These are phyloP conservation scores for Cryptosporidium parvum DNA, from an alignment of 169 alveolate genomes.

Conservation along the genomic window DNA sequence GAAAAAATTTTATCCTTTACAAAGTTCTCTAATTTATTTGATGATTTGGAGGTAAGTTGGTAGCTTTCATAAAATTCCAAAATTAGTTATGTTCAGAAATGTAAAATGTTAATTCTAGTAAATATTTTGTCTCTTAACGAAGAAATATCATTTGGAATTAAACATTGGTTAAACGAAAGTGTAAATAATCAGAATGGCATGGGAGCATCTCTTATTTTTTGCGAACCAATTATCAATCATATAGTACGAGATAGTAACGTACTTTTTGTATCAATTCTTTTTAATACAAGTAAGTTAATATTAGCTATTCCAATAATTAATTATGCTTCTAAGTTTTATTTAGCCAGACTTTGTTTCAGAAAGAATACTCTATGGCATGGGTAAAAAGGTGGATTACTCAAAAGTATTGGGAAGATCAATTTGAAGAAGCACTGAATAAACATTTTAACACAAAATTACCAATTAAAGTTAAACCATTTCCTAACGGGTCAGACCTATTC, in stretches of 20 bases:
- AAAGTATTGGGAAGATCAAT: slow-evolving; percentile 60
- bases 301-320: background rate
- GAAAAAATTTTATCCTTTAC: slow-evolving; percentile 17
- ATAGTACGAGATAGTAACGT: background rate
- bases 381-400: slow-evolving; percentile 55
- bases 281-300: slow-evolving; percentile 55
- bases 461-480: background rate
- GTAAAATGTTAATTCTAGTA: slow-evolving; percentile 4
- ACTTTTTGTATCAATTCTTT: slow-evolving; percentile 3
- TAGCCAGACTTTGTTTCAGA: slow-evolving; percentile 39
- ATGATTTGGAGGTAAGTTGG: slow-evolving; percentile 29
- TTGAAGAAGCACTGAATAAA: slow-evolving; percentile 11
- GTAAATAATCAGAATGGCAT: background rate
- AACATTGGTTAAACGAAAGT: background rate
- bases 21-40: slow-evolving; percentile 24
- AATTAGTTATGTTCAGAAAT: slow-evolving; percentile 21
- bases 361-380: slow-evolving; percentile 35
- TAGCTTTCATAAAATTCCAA: background rate
- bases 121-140: slow-evolving; percentile 20
- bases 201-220: background rate
- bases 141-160: slow-evolving; percentile 28
- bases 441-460: background rate
- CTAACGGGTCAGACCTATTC: slow-evolving; percentile 47
- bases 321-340: slow-evolving; percentile 17
- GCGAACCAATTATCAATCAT: slow-evolving; percentile 3